Evolutionary conservation across 2,329 filamentous ascomycete genomes (phyloP), one percentile per base, ranked within the genome.

Genomic region (Beauveria pseudobassiana): DNA sequence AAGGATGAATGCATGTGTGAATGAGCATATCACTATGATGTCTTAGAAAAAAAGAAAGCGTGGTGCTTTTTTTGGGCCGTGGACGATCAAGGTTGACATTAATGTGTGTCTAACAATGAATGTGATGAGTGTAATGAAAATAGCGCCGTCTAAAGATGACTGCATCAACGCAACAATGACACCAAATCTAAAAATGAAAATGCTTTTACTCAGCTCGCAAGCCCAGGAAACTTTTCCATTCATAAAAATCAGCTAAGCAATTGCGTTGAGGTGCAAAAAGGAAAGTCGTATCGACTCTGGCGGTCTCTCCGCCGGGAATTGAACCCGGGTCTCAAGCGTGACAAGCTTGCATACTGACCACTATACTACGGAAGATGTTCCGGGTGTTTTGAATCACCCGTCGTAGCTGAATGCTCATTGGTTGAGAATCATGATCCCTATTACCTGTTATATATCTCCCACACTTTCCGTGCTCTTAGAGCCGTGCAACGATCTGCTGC

Each of bases 391-490:
- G n/a, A 22, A 34, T 34, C 49, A 59, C 49, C 57, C 28, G 57
- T 59, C 57, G 57, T 59, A 59, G 57, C 57, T 59, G 57, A 43
- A 52, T 52, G 57, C 57, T 59, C 57, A 59, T 59, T 59, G 57
- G 49, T 45, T 53, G 57, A 30, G 9, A 38, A 34, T 16, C 1
- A 1, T 0, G 1, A 0, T 10, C 12, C 16, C 24, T 59, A 53
- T 59, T 59, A 12, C 2, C n/a, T 38, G 0, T 0, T 59, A 52
- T 46, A 52, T 38, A 53, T 5, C 12, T 38, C 12, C 1, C 12
- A 14, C 12, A 1, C 0, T 2, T 14, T 38, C 12, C 34, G 2
- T 38, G 34, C 34, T 38, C 34, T 38, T 4, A 5, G 5, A 38
- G 34, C 12, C 34, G 14, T 10, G 34, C 34, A 14, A 14, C 12